These are phyloP conservation scores for Prunus mume DNA, from an alignment of 306 rosid species.

Conservation along the genomic window DNA sequence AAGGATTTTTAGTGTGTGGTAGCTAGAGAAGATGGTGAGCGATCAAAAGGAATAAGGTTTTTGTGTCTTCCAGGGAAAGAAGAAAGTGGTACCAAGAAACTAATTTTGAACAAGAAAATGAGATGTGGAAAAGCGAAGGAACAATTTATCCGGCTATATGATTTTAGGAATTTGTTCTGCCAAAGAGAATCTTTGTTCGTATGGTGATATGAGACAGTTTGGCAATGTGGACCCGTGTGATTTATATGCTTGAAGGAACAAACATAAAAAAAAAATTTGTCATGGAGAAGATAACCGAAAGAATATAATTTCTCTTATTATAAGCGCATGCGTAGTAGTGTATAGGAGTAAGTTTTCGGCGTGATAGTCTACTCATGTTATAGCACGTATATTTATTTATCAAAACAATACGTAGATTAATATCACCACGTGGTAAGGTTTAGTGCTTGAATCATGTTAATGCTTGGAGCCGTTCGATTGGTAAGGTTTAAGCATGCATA, in stretches of 20 bases:
- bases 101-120: neutral
- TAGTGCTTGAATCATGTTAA: no score
- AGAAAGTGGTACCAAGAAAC: neutral
- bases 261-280: neutral
- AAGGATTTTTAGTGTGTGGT: constrained; percentile 45
- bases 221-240: neutral
- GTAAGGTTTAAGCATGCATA: no score
- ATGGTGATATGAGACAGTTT: neutral
- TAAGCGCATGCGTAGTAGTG: no score
- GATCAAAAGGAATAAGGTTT: neutral
- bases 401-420: no score
- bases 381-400: no score
- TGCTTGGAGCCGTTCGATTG: no score
- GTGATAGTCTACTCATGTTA: no score
- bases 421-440: no score
- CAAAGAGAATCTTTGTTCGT: neutral
- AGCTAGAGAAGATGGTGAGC: constrained; percentile 32
- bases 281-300: neutral
- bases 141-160: neutral
- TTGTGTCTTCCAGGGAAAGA: neutral
- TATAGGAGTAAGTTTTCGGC: no score
- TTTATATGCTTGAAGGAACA: neutral
- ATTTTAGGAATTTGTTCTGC: neutral
- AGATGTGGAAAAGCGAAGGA: neutral
- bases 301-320: neutral